These are phyloP conservation scores for Sporormia fimetaria DNA, from an alignment of 495 filamentous ascomycete species.

Conservation along the genomic window DNA sequence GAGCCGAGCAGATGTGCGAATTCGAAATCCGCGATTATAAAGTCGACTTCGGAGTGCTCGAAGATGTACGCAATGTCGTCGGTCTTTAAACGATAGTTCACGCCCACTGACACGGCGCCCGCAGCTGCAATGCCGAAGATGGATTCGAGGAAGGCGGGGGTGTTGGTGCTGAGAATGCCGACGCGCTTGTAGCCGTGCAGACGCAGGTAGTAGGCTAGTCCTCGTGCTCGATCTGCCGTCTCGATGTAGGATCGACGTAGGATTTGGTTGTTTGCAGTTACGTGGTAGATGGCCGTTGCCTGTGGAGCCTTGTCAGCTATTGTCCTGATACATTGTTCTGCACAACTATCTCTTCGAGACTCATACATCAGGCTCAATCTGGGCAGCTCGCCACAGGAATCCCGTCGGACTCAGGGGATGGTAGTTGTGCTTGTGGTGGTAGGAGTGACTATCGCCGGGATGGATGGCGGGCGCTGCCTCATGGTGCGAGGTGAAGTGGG, in stretches of 20 bases:
- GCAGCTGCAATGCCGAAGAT: slow-evolving; percentile 84
- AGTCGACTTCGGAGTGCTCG: slow-evolving; percentile 68
- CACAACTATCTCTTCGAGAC: too few relatives aligned
- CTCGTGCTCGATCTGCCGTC: slow-evolving; percentile 70
- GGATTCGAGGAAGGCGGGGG: slow-evolving; percentile 82
- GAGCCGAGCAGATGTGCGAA: slow-evolving; percentile 55
- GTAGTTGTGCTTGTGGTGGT: slow-evolving; percentile 50
- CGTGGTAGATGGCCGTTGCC: slow-evolving; percentile 77
- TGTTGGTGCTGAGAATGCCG: slow-evolving; percentile 82
- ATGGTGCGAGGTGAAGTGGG: slow-evolving; percentile 46
- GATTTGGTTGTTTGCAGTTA: slow-evolving; percentile 64
- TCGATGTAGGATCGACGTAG: slow-evolving; percentile 68
- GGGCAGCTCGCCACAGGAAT: slow-evolving; percentile 78
- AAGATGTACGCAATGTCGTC: slow-evolving; percentile 91
- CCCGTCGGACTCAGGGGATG: slow-evolving; percentile 79
- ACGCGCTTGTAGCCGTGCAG: slow-evolving; percentile 57
- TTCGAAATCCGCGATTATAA: slow-evolving; percentile 80
- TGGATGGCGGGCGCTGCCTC: slow-evolving; percentile 21
- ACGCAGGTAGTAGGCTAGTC: slow-evolving; percentile 74
- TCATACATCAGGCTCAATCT: slow-evolving; percentile 74
- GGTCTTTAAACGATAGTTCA: slow-evolving; percentile 82
- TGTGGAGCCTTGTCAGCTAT: slow-evolving; percentile 21
- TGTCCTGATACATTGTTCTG: slow-evolving; percentile 7
- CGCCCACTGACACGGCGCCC: slow-evolving; percentile 53
- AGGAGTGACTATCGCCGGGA: slow-evolving; percentile 25